Percentiles rank a stretch among this genome's conserved stretches.
Evolutionary conservation across 805 yeast genomes (phyloP).

Genomic region (Monosporozyma yasuniensis): DNA sequence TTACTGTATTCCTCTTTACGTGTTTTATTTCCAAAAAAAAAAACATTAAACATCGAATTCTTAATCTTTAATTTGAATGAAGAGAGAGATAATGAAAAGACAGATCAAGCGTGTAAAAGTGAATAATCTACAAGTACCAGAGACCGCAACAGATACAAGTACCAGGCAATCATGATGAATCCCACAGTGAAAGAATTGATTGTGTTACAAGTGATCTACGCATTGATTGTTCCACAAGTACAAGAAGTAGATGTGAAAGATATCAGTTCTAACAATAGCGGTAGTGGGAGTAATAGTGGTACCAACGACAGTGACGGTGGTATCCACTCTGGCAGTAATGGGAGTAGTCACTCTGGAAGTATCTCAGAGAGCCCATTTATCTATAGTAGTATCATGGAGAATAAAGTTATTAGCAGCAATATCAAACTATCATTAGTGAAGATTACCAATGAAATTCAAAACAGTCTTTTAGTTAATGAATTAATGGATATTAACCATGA

Average conservation of each 20-base stretch:
- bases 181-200: constrained; percentile 23
- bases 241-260: constrained; percentile 6
- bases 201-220: constrained; percentile 26
- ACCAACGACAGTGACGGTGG: neutral
- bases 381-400: constrained; percentile 1
- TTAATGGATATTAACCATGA: constrained; percentile 10
- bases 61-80: neutral
- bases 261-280: neutral
- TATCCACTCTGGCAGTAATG: neutral
- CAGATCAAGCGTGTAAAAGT: neutral
- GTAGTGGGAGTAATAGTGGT: neutral
- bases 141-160: neutral
- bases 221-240: constrained; percentile 12
- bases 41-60: neutral
- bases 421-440: constrained; percentile 26
- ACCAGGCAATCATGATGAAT: constrained; percentile 7
- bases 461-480: constrained; percentile 20
- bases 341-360: neutral
- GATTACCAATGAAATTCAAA: constrained; percentile 27
- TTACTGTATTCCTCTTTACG: neutral
- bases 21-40: neutral
- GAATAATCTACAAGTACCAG: neutral
- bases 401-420: constrained; percentile 9
- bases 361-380: neutral
- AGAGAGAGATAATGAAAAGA: neutral